phyloP scores from a whole-genome alignment of 805 yeast species.

The Suhomyces kilbournensis region DNA sequence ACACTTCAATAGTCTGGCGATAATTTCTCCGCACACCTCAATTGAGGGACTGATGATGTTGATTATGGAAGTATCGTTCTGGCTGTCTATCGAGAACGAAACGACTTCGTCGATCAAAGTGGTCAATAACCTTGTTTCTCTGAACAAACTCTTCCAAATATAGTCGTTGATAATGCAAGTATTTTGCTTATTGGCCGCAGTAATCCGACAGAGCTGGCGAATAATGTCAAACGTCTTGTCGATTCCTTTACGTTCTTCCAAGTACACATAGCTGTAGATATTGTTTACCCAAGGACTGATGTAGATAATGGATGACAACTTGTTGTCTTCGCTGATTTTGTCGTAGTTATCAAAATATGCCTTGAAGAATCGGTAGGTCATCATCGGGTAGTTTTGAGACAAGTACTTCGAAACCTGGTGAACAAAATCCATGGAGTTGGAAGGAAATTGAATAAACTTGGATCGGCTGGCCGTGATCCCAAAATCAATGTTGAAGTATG shows the following conservation, averaged over 20 bases:
- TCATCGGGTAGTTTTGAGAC: conserved; percentile 53
- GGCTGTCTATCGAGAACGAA: conserved; percentile 69
- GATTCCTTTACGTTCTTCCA: conserved; percentile 57
- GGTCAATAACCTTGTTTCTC: conserved; percentile 57
- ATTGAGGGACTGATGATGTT: conserved; percentile 70
- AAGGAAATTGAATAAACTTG: conserved; percentile 64
- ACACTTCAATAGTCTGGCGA: conserved; percentile 53
- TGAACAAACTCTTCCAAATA: conserved; percentile 65
- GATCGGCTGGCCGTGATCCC: conserved; percentile 57
- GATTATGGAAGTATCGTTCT: conserved; percentile 66
- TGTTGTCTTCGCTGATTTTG: conserved; percentile 29
- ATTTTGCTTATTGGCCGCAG: conserved; percentile 47
- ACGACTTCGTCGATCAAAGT: conserved; percentile 71
- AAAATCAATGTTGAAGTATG: conserved; percentile 55
- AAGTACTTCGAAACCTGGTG: conserved; percentile 54
- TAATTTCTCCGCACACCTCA: conserved; percentile 66
- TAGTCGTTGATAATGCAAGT: conserved; percentile 54
- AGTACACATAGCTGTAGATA: conserved; percentile 54
- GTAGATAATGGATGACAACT: conserved; percentile 47
- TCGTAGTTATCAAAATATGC: conserved; percentile 47
- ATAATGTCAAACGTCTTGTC: conserved; percentile 59
- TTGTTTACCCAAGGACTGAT: conserved; percentile 75
- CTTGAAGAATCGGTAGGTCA: conserved; percentile 59
- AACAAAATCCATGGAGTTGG: conserved; percentile 61
- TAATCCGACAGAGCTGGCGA: conserved; percentile 57